Percentiles rank a stretch among this genome's conserved stretches.
These are phyloP conservation scores for Amphicarpaea edgeworthii DNA, from an alignment of 306 rosid genomes.

Conservation along the genomic window DNA sequence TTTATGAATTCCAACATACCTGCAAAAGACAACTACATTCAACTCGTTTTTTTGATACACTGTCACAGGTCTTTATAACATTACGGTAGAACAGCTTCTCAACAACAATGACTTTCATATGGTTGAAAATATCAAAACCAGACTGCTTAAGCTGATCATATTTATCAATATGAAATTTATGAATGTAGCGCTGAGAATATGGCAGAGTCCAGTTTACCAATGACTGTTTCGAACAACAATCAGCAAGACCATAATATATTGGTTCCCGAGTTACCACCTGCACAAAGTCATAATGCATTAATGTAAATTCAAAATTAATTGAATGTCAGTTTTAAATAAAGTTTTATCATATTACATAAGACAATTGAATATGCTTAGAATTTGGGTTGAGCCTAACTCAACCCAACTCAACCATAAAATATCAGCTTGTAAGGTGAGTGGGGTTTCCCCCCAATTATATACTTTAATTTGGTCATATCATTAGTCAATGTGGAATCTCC, in stretches of 20 bases:
- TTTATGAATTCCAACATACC: slow-evolving; percentile 53
- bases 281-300: slow-evolving; percentile 46
- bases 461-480: too few species aligned
- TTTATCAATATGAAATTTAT: slow-evolving; percentile 60
- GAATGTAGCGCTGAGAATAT: slow-evolving; percentile 87
- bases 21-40: slow-evolving; percentile 81
- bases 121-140: slow-evolving; percentile 57
- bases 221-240: slow-evolving; percentile 63
- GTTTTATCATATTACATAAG: slow-evolving; percentile 6
- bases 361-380: not conserved
- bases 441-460: too few species aligned
- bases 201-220: slow-evolving; percentile 89
- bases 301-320: not conserved
- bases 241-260: slow-evolving; percentile 65
- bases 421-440: too few species aligned
- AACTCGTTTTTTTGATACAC: slow-evolving; percentile 59
- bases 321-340: not conserved
- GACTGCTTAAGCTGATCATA: slow-evolving; percentile 76
- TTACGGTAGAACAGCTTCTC: slow-evolving; percentile 79
- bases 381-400: too few species aligned
- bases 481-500: too few species aligned
- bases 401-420: too few species aligned
- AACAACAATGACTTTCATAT: slow-evolving; percentile 75
- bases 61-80: slow-evolving; percentile 66
- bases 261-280: slow-evolving; percentile 94